These are phyloP conservation scores for Moricandia moricandioides DNA, from an alignment of 345 rosid genomes.

Conservation along the genomic window DNA sequence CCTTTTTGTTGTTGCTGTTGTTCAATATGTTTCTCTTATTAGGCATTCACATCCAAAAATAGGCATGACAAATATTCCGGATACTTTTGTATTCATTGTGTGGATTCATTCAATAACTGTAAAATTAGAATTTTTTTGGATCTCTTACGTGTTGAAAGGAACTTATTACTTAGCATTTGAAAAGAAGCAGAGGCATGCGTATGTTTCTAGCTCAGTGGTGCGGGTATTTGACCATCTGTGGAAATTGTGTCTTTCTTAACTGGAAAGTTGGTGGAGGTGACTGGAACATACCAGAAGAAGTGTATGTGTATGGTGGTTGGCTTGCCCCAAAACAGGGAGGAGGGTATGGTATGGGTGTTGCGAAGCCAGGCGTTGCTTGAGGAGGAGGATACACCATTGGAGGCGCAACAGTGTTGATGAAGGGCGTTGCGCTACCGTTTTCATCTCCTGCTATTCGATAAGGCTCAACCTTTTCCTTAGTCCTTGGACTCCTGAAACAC, in stretches of 20 bases:
- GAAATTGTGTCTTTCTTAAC: conserved; percentile 1
- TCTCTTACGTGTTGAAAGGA: neutral
- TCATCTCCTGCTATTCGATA: neutral
- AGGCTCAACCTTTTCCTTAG: conserved; percentile 8
- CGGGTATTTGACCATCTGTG: conserved; percentile 17
- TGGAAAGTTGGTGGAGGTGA: conserved; percentile 4
- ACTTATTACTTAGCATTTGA: neutral
- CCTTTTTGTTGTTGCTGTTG: neutral
- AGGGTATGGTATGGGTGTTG: conserved; percentile 23
- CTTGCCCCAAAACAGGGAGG: conserved; percentile 12
- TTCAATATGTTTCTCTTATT: neutral
- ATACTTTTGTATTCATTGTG: neutral
- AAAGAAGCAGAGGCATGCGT: neutral
- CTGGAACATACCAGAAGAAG: neutral
- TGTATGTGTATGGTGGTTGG: neutral
- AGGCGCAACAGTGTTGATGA: conserved; percentile 5
- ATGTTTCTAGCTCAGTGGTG: neutral
- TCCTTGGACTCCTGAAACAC: conserved; percentile 2
- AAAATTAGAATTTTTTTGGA: neutral
- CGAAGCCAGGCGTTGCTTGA: conserved; percentile 7
- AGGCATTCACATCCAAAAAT: neutral
- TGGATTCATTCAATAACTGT: neutral
- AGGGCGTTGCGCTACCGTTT: neutral
- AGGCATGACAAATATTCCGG: neutral
- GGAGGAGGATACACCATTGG: conserved; percentile 28